Percentiles rank a stretch among this genome's conserved stretches.
Conservation (phyloP, 2,329 filamentous ascomycete genomes). For the Ophiostoma himal-ulmi region DNA sequence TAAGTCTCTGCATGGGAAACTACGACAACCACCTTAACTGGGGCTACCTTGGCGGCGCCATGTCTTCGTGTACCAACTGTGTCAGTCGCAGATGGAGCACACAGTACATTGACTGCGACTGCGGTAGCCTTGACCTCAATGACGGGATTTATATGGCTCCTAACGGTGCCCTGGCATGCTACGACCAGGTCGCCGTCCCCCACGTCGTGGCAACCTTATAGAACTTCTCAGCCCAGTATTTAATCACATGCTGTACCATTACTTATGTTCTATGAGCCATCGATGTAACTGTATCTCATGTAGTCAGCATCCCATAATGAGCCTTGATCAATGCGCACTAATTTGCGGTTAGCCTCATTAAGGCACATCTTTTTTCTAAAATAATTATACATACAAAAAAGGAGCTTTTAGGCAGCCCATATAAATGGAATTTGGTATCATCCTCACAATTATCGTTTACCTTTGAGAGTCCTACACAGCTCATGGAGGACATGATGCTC, state of each 20-base stretch:
- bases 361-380: no score
- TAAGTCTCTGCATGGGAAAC: constrained; percentile 24
- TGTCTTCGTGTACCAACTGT: constrained; percentile 22
- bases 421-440: no score
- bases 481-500: no score
- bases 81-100: constrained; percentile 13
- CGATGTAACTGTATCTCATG: no score
- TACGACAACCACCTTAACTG: constrained; percentile 22
- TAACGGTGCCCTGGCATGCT: constrained; percentile 19
- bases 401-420: no score
- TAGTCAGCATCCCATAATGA: no score
- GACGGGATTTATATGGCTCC: constrained; percentile 19
- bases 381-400: no score
- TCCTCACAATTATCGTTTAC: no score
- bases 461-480: neutral
- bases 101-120: constrained; percentile 22
- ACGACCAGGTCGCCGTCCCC: constrained; percentile 9
- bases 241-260: no score
- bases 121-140: constrained; percentile 23
- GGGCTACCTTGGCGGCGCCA: constrained; percentile 22
- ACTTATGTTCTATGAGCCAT: no score
- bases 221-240: neutral
- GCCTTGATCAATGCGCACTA: no score
- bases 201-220: neutral
- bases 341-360: no score